Evolutionary conservation across 352 stramenopile species (phyloP), one percentile per base, ranked within the genome.

Genomic region (Lagenidium giganteum): DNA sequence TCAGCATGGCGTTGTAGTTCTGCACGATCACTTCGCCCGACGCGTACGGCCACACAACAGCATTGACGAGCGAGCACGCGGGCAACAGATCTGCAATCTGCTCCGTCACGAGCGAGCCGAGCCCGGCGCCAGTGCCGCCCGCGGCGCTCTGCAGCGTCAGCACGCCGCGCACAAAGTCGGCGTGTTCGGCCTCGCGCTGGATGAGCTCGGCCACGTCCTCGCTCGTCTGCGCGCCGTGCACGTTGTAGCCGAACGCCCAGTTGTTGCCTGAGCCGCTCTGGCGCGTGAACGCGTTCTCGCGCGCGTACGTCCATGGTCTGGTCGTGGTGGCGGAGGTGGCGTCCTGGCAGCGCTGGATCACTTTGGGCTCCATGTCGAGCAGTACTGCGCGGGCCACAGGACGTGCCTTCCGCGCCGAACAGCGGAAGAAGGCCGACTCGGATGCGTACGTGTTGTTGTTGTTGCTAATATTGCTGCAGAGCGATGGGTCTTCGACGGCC

Each of bases 1-100:
- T 94, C 18, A 96, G 78, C 40, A 94, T 54, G n/a, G 80, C 64
- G 60, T 95, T 96, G 64, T 95, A 95, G 54, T 93, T 92, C 49
- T 96, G 85, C 31, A 95, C 79, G 25, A 94, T 90, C 11, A 93
- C 79, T 50, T 96, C 83, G 3, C 85, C 85, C 13, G 76, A 70
- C 12, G 63, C 54, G 48, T 95, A 83, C n/a, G 83, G 83, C 77
- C 82, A 93, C 44, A 95, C 78, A 22, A 89, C 70, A 8, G 70
- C 60, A 53, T 95, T 93, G 11, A 93, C 44, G 23, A 81, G 43
- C 11, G 64, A 68, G 6, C 57, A 55, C 12, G 56, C 61, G 16
- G 79, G 71, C 44, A 81, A 87, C 20, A 70, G 51, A 44, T 93
- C 82, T 7, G 63, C 61, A 5, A 95, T 38, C 27, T 54, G 49